Base-by-base conservation (phyloP, 352 stramenopile species). In the Phytophthora chlamydospora region DNA sequence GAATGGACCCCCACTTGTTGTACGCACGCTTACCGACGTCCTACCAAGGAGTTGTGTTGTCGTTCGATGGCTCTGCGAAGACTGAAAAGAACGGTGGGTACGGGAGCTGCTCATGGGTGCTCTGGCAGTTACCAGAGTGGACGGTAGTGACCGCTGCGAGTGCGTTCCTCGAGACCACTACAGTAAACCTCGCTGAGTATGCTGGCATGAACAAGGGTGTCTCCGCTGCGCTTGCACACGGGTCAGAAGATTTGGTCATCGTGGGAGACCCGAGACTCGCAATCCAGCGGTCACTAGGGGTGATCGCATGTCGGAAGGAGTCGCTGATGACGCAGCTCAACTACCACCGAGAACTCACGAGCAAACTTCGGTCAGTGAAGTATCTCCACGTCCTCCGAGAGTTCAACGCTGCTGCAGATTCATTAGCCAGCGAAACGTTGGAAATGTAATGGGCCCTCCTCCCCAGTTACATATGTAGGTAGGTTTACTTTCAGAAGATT, bases 61-160 rank as follows among this genome's bases (percentile, higher is more conserved):
- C 45, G 0, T 73, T 73, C 10, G 59, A 73, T 13, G 65, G 59
- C 0, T 58, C 58, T 7, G 53, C 58, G 2, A 66, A 65, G n/a
- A 42, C 38, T 0, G 39, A 50, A 16, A 59, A 44, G 39, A 52
- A 52, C n/a, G 17, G n/a, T 0, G 33, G 55, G 2, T 17, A 48
- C 13, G 48, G 62, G 1, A 70, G 54, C 21, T 51, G 54, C 41
- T 50, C 45, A 0, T 61, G 40, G 38, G 29, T 66, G 0, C 7
- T 45, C 13, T 56, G 48, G 48, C 10, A 19, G 27, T 11, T 56
- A 11, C 48, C 48, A 2, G 34, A 56, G 14, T 56, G 48, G 19
- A 40, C 16, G 1, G 44, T 56, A 36, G 48, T 44, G 16, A 42
- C 35, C 19, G 48, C 19, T 42, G 48, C 34, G 48, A 56, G 6